phyloP scores from a whole-genome alignment of 2,329 filamentous ascomycete genomes.

The Xylariales sp. region DNA sequence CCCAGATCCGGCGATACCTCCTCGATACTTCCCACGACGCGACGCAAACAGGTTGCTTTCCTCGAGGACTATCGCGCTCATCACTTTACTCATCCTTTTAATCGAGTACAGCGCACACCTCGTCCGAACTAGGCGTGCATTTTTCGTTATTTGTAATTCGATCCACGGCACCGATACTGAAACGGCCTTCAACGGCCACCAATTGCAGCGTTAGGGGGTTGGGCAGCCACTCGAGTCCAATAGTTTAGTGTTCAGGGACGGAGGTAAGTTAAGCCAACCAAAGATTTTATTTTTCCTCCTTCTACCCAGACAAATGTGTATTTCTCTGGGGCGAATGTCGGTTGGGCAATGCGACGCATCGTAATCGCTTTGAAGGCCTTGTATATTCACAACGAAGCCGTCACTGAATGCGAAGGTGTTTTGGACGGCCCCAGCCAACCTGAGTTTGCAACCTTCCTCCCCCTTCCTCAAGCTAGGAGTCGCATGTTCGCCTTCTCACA shows the following conservation, averaged over 20 bases:
- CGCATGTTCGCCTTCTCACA: not conserved
- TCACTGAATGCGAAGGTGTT: too few species aligned
- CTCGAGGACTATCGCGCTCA: not conserved
- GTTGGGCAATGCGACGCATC: too few species aligned
- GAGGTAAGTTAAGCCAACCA: too few species aligned
- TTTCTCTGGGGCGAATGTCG: too few species aligned
- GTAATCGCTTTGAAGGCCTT: too few species aligned
- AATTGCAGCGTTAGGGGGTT: slow-evolving; percentile 20
- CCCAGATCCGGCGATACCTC: slow-evolving; percentile 8
- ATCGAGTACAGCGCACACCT: not conserved
- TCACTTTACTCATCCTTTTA: not conserved
- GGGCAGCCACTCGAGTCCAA: slow-evolving; percentile 18
- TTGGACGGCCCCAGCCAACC: too few species aligned
- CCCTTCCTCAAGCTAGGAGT: not conserved
- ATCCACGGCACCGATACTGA: slow-evolving; percentile 13
- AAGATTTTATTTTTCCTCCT: too few species aligned
- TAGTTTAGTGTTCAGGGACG: slow-evolving; percentile 12
- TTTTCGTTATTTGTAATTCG: too few species aligned
- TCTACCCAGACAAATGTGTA: too few species aligned
- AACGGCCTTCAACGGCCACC: slow-evolving; percentile 14
- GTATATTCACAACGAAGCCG: too few species aligned
- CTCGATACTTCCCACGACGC: slow-evolving; percentile 7
- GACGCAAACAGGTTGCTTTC: slow-evolving; percentile 4
- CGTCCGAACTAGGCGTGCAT: slow-evolving; percentile 5
- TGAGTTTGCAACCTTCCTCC: too few species aligned